These are phyloP conservation scores for Cladophialophora bantiana DNA, from an alignment of 2,329 filamentous ascomycete species.

Conservation along the genomic window DNA sequence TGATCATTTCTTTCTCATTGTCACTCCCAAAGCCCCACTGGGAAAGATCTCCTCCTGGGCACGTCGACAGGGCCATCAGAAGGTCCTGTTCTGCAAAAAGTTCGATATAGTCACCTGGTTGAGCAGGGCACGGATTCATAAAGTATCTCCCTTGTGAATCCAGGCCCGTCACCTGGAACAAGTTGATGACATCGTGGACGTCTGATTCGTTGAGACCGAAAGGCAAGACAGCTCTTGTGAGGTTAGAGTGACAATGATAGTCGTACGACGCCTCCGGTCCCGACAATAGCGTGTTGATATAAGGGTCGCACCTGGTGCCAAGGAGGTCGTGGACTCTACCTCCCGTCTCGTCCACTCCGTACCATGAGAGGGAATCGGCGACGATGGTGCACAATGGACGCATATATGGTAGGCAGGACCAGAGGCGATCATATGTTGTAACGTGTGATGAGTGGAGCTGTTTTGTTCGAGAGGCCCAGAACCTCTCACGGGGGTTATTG, in stretches of 20 bases:
- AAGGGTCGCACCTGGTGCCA: conserved; percentile 84
- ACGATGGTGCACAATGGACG: conserved; percentile 74
- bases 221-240: conserved; percentile 73
- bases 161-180: conserved; percentile 84
- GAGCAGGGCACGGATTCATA: conserved; percentile 64
- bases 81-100: conserved; percentile 83
- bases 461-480: conserved; percentile 81
- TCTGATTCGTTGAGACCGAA: conserved; percentile 74
- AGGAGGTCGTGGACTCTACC: conserved; percentile 78
- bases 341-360: conserved; percentile 68
- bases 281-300: conserved; percentile 76
- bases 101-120: conserved; percentile 65
- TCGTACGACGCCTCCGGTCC: conserved; percentile 69
- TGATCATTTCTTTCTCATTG: conserved; percentile 68
- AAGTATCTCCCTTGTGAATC: conserved; percentile 77
- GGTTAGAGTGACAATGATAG: conserved; percentile 84
- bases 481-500: conserved; percentile 77
- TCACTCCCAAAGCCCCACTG: conserved; percentile 75
- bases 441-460: conserved; percentile 82
- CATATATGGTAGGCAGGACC: conserved; percentile 79
- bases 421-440: conserved; percentile 73
- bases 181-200: conserved; percentile 83
- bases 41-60: conserved; percentile 80
- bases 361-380: conserved; percentile 67
- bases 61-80: conserved; percentile 69